phyloP scores from a whole-genome alignment of 352 stramenopile species.

The Halophytophthora polymorphica region DNA sequence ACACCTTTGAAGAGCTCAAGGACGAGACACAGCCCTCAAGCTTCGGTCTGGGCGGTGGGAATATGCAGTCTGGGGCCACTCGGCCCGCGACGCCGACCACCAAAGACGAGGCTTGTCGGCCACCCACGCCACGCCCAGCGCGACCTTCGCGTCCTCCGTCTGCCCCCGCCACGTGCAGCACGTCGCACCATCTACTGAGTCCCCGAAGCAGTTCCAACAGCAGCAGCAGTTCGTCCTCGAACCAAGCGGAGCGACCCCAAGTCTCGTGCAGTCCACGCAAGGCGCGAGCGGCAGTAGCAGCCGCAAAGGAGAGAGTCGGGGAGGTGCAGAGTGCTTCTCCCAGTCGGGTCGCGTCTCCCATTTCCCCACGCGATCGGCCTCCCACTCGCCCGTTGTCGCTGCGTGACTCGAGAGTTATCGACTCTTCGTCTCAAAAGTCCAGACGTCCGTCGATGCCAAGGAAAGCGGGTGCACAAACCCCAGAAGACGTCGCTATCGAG shows the following conservation, averaged over 20 bases:
- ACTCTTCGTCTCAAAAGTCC: slow-evolving; percentile 8
- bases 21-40: slow-evolving; percentile 13
- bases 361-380: slow-evolving; percentile 17
- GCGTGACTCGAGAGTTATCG: slow-evolving; percentile 1
- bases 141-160: slow-evolving; percentile 13
- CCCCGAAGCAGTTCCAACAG: slow-evolving; percentile 1
- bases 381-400: slow-evolving; percentile 19
- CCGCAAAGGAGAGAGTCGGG: background rate
- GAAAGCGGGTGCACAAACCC: slow-evolving; percentile 3
- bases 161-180: background rate
- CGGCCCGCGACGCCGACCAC: slow-evolving; percentile 15
- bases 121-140: slow-evolving; percentile 21
- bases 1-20: slow-evolving; percentile 43
- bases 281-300: slow-evolving; percentile 8
- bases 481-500: slow-evolving; percentile 22
- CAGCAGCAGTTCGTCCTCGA: slow-evolving; percentile 1
- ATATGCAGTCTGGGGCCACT: slow-evolving; percentile 4
- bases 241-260: slow-evolving; percentile 7
- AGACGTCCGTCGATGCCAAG: slow-evolving; percentile 8
- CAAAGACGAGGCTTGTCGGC: slow-evolving; percentile 8
- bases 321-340: slow-evolving; percentile 3
- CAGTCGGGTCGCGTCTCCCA: slow-evolving; percentile 10
- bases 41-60: slow-evolving; percentile 2
- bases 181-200: slow-evolving; percentile 8
- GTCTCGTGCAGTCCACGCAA: slow-evolving; percentile 26